Conservation (phyloP, 768 basidiomycete species). For the Neoboletus magnificus region DNA sequence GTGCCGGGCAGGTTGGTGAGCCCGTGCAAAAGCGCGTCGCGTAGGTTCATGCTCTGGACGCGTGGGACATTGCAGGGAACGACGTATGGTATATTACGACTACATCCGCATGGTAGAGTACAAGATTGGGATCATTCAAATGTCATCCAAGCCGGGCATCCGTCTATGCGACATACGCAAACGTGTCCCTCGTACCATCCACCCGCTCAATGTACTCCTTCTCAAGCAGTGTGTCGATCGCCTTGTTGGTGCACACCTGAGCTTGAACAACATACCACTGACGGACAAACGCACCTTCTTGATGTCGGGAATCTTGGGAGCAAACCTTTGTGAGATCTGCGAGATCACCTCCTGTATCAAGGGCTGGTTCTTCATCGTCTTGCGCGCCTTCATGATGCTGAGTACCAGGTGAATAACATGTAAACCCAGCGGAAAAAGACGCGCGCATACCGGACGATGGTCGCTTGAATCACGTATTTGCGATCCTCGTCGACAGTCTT, state of each 20-base stretch:
- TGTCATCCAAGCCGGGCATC: not conserved
- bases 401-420: not conserved
- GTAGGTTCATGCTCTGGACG: slow-evolving; percentile 41
- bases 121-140: slow-evolving; percentile 2
- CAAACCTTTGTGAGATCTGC: slow-evolving; percentile 83
- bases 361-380: slow-evolving; percentile 92
- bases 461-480: slow-evolving; percentile 94
- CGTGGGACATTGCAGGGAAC: slow-evolving; percentile 14
- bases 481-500: slow-evolving; percentile 97
- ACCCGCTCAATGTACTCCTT: slow-evolving; percentile 98
- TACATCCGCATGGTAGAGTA: slow-evolving; percentile 13
- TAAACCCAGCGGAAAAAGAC: not conserved
- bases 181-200: slow-evolving; percentile 83
- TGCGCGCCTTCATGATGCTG: slow-evolving; percentile 93
- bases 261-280: not conserved
- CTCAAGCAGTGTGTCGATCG: slow-evolving; percentile 88
- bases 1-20: slow-evolving; percentile 59
- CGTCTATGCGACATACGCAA: slow-evolving; percentile 36
- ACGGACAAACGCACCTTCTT: slow-evolving; percentile 65
- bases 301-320: slow-evolving; percentile 93
- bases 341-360: slow-evolving; percentile 89
- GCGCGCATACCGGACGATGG: slow-evolving; percentile 66
- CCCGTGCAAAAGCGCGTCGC: slow-evolving; percentile 58
- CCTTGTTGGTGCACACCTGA: slow-evolving; percentile 41
- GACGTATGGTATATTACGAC: slow-evolving; percentile 21